phyloP scores from a whole-genome alignment of 805 yeast species.

The Osmozyma mogii region DNA sequence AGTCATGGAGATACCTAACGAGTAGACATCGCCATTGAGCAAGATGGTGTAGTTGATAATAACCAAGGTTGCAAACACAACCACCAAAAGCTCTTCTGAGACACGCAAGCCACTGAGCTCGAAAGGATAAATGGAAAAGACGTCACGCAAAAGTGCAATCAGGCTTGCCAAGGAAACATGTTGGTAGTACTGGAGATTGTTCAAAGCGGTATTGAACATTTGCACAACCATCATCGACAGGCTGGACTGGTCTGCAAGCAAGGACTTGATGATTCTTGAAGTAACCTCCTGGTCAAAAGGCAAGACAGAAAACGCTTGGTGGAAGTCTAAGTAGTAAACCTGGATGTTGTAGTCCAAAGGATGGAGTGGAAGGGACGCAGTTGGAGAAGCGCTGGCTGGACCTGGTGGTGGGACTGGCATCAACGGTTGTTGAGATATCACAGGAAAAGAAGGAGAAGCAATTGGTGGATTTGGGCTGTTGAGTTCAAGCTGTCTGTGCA shows the following conservation, averaged over 20 bases:
- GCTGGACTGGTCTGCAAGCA: slow-evolving; percentile 11
- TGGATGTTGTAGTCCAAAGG: too few relatives aligned
- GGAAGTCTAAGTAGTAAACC: slow-evolving; percentile 37
- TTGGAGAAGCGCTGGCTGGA: too few relatives aligned
- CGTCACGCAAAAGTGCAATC: neutral
- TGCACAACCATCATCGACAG: slow-evolving; percentile 28
- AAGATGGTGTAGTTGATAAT: slow-evolving; percentile 48
- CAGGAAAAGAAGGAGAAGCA: too few relatives aligned
- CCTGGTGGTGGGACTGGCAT: too few relatives aligned
- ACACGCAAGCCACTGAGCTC: slow-evolving; percentile 7
- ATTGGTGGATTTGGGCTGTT: too few relatives aligned
- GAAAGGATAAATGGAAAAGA: neutral
- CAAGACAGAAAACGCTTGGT: slow-evolving; percentile 38
- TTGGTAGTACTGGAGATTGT: slow-evolving; percentile 30
- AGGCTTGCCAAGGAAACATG: slow-evolving; percentile 2
- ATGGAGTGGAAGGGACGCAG: too few relatives aligned
- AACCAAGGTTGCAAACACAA: slow-evolving; percentile 24
- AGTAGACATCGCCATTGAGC: slow-evolving; percentile 52
- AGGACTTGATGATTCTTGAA: slow-evolving; percentile 8
- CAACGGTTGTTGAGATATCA: too few relatives aligned
- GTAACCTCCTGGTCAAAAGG: slow-evolving; percentile 23
- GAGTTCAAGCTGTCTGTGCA: neutral
- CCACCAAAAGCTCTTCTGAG: slow-evolving; percentile 19
- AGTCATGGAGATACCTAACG: slow-evolving; percentile 37
- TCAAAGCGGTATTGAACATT: slow-evolving; percentile 33